A percentile compares a stretch with the other conserved stretches of the same genome.
Conservation (phyloP, 192 early-diverging fungal genomes). For the Linnemannia hyalina region DNA sequence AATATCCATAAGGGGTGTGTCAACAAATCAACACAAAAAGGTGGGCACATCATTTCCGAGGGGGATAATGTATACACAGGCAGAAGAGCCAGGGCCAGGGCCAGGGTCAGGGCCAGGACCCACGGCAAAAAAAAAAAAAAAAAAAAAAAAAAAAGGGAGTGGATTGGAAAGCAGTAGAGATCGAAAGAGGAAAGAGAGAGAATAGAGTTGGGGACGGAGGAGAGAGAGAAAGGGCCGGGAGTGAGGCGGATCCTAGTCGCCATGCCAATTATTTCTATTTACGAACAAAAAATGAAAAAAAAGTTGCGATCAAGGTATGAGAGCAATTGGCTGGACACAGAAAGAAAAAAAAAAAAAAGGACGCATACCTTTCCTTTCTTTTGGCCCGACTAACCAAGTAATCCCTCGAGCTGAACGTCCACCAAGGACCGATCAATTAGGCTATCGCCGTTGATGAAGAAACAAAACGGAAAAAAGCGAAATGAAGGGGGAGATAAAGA, state of each 20-base stretch:
- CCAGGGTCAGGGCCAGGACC: slow-evolving; percentile 10
- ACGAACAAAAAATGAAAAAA: slow-evolving; percentile 1
- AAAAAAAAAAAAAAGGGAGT: not conserved
- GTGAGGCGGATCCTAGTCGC: slow-evolving; percentile 3
- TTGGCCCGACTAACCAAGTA: not conserved
- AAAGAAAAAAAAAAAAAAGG: not conserved
- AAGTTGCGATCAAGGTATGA: not conserved
- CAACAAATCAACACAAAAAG: not conserved
- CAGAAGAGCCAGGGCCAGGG: slow-evolving; percentile 7
- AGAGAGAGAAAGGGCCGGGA: not conserved
- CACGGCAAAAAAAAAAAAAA: slow-evolving; percentile 6
- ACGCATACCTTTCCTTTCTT: not conserved
- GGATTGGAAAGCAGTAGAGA: not conserved
- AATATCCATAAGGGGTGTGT: not conserved
- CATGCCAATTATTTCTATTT: slow-evolving; percentile 10
- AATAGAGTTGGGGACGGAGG: not conserved
- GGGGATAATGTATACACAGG: not conserved
- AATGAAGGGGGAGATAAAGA: not conserved
- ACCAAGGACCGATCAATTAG: not conserved
- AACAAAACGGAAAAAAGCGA: too few species aligned
- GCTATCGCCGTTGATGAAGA: not conserved
- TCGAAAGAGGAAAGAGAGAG: not conserved
- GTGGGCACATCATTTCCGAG: too few species aligned
- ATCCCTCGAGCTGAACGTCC: not conserved
- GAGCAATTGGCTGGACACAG: not conserved